Evolutionary conservation across 345 rosid genomes (phyloP).

Genomic region (Lenwebbia sp.): DNA sequence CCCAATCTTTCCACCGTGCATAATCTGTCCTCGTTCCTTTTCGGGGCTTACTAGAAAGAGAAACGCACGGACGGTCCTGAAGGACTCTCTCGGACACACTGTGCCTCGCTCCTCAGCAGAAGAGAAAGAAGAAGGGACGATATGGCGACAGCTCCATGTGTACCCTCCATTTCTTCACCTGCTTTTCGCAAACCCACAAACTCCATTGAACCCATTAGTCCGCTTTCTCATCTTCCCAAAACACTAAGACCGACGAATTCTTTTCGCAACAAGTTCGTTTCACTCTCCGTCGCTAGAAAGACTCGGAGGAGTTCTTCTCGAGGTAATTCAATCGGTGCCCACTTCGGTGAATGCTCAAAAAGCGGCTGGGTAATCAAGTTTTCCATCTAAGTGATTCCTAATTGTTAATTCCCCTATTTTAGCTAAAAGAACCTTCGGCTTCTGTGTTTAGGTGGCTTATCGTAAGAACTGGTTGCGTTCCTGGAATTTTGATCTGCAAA

Average conservation of each 20-base stretch:
- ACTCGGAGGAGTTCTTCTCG: conserved; percentile 23
- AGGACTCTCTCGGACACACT: not conserved
- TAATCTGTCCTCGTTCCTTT: not conserved
- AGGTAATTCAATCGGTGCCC: conserved; percentile 26
- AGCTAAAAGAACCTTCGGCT: not conserved
- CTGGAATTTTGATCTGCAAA: not conserved
- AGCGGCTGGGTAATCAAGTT: not conserved
- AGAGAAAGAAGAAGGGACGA: not conserved
- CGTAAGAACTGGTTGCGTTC: not conserved
- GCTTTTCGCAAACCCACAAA: not conserved
- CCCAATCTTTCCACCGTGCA: not conserved
- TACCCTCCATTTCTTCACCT: conserved; percentile 15
- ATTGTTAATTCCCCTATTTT: not conserved
- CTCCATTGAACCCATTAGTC: not conserved
- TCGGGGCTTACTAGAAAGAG: not conserved
- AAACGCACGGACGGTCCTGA: not conserved
- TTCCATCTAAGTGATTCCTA: not conserved
- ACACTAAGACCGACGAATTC: conserved; percentile 3
- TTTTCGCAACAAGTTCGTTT: conserved; percentile 9
- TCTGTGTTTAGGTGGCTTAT: not conserved
- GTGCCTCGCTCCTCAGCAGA: not conserved
- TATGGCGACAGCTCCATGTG: conserved; percentile 29
- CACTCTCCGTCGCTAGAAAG: conserved; percentile 24
- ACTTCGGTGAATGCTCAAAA: not conserved
- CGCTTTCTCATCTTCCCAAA: conserved; percentile 14